Evolutionary conservation across 371 early-diverging fungal species (phyloP).

Genomic region (Mortierella sp.): DNA sequence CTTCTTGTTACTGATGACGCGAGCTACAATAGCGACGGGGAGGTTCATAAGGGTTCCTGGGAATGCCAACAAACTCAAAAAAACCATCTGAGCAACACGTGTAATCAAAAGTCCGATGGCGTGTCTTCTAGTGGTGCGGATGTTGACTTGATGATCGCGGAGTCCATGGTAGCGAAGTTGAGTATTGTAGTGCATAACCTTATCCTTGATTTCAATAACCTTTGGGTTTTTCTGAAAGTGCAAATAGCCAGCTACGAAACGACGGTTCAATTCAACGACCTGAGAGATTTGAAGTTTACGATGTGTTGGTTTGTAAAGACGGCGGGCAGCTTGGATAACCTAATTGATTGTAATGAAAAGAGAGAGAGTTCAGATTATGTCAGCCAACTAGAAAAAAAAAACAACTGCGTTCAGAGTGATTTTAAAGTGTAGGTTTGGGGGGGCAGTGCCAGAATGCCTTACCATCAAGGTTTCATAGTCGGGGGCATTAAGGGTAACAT

Average conservation of each 20-base stretch:
- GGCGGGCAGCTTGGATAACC: conserved; percentile 93
- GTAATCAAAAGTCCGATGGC: conserved; percentile 81
- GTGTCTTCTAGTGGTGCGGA: conserved; percentile 75
- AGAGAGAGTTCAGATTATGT: background rate
- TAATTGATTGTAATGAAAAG: conserved; percentile 42
- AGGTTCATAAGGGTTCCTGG: conserved; percentile 89
- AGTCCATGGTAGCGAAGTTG: conserved; percentile 92
- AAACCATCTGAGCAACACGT: conserved; percentile 73
- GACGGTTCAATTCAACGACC: conserved; percentile 90
- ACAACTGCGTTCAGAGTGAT: too few species aligned
- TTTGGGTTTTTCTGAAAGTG: conserved; percentile 85
- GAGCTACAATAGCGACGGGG: conserved; percentile 83
- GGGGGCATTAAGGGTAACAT: conserved; percentile 93
- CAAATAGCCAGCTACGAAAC: conserved; percentile 91
- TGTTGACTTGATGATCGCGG: conserved; percentile 95
- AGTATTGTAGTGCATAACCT: conserved; percentile 89
- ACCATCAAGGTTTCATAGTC: conserved; percentile 95
- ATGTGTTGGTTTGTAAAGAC: conserved; percentile 92
- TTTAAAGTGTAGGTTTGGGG: too few species aligned
- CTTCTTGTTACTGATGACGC: conserved; percentile 79
- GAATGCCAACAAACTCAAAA: conserved; percentile 81
- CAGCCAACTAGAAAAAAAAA: too few species aligned
- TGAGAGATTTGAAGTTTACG: conserved; percentile 85
- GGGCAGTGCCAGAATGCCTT: conserved; percentile 4
- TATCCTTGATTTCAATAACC: conserved; percentile 77